Evolutionary conservation across 2,329 filamentous ascomycete genomes (phyloP).

Genomic region (Microsporum ferrugineum): DNA sequence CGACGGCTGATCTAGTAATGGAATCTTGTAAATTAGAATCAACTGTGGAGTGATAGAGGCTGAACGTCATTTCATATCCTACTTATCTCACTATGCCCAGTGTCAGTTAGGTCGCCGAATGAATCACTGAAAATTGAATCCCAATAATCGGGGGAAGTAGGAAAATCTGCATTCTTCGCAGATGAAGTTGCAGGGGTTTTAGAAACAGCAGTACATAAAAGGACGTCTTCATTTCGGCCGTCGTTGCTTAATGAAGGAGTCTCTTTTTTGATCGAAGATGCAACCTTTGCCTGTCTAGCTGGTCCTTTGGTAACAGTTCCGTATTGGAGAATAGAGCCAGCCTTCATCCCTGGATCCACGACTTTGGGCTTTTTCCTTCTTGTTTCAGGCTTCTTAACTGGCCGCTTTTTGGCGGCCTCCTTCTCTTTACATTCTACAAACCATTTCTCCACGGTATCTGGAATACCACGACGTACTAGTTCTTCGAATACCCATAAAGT

Average conservation of each 20-base stretch:
- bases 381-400: constrained; percentile 20
- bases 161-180: not conserved
- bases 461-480: constrained; percentile 53
- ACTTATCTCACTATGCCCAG: not conserved
- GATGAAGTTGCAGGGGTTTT: not conserved
- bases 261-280: not conserved
- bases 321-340: constrained; percentile 32
- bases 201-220: not conserved
- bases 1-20: not conserved
- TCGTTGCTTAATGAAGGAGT: not conserved
- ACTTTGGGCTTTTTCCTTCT: constrained; percentile 26
- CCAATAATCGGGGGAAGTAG: not conserved
- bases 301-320: constrained; percentile 28
- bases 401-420: constrained; percentile 17
- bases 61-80: not conserved
- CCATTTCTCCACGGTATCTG: constrained; percentile 55
- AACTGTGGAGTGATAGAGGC: not conserved
- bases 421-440: constrained; percentile 36
- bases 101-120: not conserved
- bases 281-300: not conserved
- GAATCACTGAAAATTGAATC: not conserved
- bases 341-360: constrained; percentile 31
- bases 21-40: constrained; percentile 1
- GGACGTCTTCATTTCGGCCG: not conserved
- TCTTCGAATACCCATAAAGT: constrained; percentile 58